These are phyloP conservation scores for Ascochyta rabiei DNA, from an alignment of 2,329 filamentous ascomycete genomes.

Conservation along the genomic window DNA sequence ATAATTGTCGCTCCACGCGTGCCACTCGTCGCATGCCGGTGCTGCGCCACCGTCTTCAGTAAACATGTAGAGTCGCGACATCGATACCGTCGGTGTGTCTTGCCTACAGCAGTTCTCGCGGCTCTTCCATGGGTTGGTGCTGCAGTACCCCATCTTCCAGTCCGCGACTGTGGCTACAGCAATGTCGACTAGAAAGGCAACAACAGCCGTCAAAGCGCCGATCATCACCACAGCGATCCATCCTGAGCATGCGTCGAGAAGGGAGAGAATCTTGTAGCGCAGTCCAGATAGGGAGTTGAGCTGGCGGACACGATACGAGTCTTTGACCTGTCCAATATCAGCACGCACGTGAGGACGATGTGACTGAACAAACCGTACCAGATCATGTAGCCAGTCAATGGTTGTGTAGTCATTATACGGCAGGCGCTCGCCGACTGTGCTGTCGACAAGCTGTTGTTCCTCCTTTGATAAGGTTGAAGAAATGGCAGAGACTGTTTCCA, in stretches of 20 bases:
- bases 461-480: constrained; percentile 56
- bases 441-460: constrained; percentile 54
- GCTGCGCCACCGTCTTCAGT: constrained; percentile 25
- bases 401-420: constrained; percentile 68
- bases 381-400: constrained; percentile 67
- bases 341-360: background rate
- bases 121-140: constrained; percentile 52
- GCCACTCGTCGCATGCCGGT: constrained; percentile 50
- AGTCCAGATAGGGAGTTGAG: constrained; percentile 54
- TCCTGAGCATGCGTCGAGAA: constrained; percentile 59
- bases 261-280: constrained; percentile 47
- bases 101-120: constrained; percentile 58
- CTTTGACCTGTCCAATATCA: constrained; percentile 55
- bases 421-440: constrained; percentile 60
- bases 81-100: background rate
- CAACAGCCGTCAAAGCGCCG: constrained; percentile 60
- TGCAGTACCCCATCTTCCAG: constrained; percentile 64
- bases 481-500: constrained; percentile 51
- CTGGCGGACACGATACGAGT: constrained; percentile 59
- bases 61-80: background rate
- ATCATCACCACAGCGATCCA: constrained; percentile 63
- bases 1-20: constrained; percentile 53
- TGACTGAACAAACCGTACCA: constrained; percentile 45
- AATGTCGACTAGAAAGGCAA: constrained; percentile 63
- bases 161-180: constrained; percentile 61